These are phyloP conservation scores for Monosporascus sp. DNA, from an alignment of 2,329 filamentous ascomycete genomes.

Conservation along the genomic window DNA sequence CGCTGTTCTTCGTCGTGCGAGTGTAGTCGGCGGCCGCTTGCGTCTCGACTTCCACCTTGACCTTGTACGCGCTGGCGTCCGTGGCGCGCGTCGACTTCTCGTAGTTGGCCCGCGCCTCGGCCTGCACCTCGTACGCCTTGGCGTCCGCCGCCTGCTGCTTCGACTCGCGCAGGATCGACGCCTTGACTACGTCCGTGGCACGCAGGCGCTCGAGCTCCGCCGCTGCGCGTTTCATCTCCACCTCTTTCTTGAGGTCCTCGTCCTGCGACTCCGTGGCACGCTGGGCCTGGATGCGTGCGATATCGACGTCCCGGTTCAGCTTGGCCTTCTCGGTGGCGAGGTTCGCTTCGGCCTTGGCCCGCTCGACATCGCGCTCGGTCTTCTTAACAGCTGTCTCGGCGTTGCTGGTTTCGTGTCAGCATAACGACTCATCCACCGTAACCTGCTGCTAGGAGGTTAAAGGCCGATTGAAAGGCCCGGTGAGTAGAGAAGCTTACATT, in stretches of 20 bases:
- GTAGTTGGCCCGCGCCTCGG: constrained; percentile 52
- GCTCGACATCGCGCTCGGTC: constrained; percentile 79
- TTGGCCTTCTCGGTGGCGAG: constrained; percentile 68
- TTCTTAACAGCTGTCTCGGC: constrained; percentile 77
- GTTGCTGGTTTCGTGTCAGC: constrained; percentile 11
- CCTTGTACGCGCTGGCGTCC: constrained; percentile 49
- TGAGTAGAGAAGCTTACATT: constrained; percentile 41
- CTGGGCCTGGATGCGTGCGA: constrained; percentile 68
- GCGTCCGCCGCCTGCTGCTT: constrained; percentile 66
- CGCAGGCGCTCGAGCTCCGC: constrained; percentile 78
- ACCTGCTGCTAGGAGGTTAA: too few species aligned
- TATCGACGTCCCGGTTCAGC: constrained; percentile 68
- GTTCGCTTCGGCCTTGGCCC: constrained; percentile 71
- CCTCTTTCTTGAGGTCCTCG: constrained; percentile 73
- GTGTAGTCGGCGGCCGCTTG: constrained; percentile 45
- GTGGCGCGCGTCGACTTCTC: constrained; percentile 49
- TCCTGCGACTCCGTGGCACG: constrained; percentile 71
- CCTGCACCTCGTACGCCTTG: constrained; percentile 59
- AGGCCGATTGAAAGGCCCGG: too few species aligned
- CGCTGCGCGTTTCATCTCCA: constrained; percentile 71
- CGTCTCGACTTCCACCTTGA: constrained; percentile 38
- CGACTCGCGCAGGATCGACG: constrained; percentile 63
- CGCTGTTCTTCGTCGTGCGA: constrained; percentile 42
- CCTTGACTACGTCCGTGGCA: constrained; percentile 73
- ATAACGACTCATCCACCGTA: too few species aligned